Evolutionary conservation across 148 eudicot genomes (phyloP), one percentile per base, ranked within the genome.

Genomic region (Beta vulgaris): DNA sequence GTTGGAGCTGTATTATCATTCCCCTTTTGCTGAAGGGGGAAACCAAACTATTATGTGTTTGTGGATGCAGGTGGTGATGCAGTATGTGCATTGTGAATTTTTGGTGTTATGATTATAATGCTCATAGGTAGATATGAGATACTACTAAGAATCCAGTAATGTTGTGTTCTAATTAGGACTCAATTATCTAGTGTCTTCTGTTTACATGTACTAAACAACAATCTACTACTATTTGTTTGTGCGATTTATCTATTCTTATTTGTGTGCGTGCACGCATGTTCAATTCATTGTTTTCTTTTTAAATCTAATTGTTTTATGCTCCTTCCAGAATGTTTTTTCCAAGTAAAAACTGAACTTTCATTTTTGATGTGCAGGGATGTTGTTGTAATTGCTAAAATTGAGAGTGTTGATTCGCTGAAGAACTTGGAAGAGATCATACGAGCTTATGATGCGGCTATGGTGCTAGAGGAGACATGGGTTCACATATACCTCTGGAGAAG

Each of bases 401-500:
- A 95, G 84, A 95, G 99, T 76, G 78, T 92, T 19, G 99, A 95
- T 71, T 95, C 99, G 14, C 82, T 95, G 73, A 89, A 85, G 82
- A 92, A 95, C 83, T 78, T 92, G 83, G 90, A 91, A 78, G 99
- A 95, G 78, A 95, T 95, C 74, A 85, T 95, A 73, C 83, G 59
- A 81, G 97, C 94, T 76, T 88, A 97, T 36, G 99, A 95, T 76
- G 99, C 98, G 71, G 89, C 93, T 62, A 92, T 95, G 99, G 99
- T 63, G 99, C 99, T 25, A 86, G 99, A 85, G 99, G 99, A 58
- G 99, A 95, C 78, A 86, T 95, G 77, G 99, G 99, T 35, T 97
- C 99, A 16, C 99, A 95, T 73, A 95, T 95, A 77, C 99, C 99
- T 53, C 78, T 95, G 73, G 99, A 95, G 83, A 92, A 95, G 81